Base-by-base conservation (phyloP, 305 asterid genomes). In the Solanum hybrid region DNA sequence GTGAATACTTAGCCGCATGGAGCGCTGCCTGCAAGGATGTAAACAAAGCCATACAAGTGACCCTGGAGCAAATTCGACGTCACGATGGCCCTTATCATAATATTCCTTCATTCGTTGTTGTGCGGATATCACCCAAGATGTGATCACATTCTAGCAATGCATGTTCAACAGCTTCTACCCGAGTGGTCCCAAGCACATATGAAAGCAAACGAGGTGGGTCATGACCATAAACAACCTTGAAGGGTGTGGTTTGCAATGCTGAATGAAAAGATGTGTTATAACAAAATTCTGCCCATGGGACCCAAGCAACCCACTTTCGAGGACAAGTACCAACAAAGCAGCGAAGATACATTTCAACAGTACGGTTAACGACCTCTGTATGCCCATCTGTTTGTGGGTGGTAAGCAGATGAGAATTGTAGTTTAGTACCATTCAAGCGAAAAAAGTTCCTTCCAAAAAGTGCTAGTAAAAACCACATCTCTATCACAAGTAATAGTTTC, bases 401-500 rank as follows among this genome's bases (percentile, higher is more conserved):
- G n/a, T 27, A 91, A 29, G 77, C n/a, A 5, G 76, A 89, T 6
- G 90, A 87, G 76, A 88, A 71, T 37, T 76, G 26, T 7, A 88
- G 45, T 22, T 82, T 78, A 27, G 88, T 77, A 7, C 89, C 88
- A 10, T 87, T 88, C 22, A 89, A 36, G 34, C 36, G 11, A 51
- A 91, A 89, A 89, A 89, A 32, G 56, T n/a, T 72, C 82, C 24
- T 27, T 3, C 90, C 90, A 82, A 87, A 91, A 89, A 12, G 88
- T 42, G 26, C 91, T 87, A 3, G 71, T 45, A 40, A 37, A 37
- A 7, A 84, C 71, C 90, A 89, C 88, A 26, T 85, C 92, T 3
- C 87, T 88, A 34, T 91, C 91, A 77, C 91, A 76, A 14, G 86
- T 90, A 37, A 89, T 89, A 12, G 90, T 40, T 11, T 51, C 38